Evolutionary conservation across 2,329 filamentous ascomycete genomes (phyloP), one percentile per base, ranked within the genome.

Genomic region (Elsinoe batatas): DNA sequence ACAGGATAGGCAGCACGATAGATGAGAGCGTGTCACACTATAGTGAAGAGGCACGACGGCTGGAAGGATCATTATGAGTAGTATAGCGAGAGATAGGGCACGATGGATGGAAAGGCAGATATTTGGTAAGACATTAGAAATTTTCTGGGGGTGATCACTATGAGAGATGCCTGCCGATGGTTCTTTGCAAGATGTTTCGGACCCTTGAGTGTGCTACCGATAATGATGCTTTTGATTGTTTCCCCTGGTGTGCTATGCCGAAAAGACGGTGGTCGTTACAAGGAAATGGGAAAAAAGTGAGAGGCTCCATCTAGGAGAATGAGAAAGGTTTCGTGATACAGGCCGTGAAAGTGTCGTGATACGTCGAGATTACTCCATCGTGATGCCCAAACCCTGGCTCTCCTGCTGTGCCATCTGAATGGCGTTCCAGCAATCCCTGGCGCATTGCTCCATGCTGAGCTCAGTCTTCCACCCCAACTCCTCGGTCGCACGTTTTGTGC

Each of bases 381-480:
- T 30, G 37, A 54, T 54, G 20, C 37, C 37, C 51, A 54, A 38
- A 12, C 37, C 37, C 38, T 32, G 15, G 18, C 13, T 38, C 51
- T 54, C 11, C 17, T 42, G 26, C 22, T 54, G 36, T 12, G 46
- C 33, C 44, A 50, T 56, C 13, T 30, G 54, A 20, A 60, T 47
- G 8, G 59, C 59, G 57, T 71, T 71, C 69, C 70, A 72, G 11
- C 69, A 68, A 50, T 71, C 69, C 10, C 60, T 58, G 6, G 69
- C 66, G 57, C 69, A 72, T 57, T 71, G 68, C 13, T 65, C 59
- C 6, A 72, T 58, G 1, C 64, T 63, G 58, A 69, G 69, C 51
- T 67, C 64, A 13, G 71, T 67, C 38, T 58, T 65, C 71, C 71
- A 73, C 30, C 65, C 63, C 13, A 73, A 66, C 56, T 71, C 69